Evolutionary conservation across 352 stramenopile genomes (phyloP).

Genomic region (Globisporangium orthogonon): DNA sequence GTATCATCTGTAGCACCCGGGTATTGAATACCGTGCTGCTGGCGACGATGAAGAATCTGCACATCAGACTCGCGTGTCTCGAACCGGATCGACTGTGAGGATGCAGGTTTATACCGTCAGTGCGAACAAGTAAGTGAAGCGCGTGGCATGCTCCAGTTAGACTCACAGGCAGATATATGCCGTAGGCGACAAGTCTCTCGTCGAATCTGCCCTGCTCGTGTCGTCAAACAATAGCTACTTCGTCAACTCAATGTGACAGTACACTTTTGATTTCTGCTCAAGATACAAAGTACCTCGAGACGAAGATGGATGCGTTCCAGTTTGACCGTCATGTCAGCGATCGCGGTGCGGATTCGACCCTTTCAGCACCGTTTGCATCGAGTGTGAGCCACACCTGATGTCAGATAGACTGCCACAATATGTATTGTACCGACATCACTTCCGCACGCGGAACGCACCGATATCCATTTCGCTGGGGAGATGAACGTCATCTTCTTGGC

Average conservation of each 20-base stretch:
- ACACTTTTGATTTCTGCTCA: no score
- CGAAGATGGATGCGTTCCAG: constrained; percentile 62
- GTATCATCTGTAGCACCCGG: constrained; percentile 17
- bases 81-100: constrained; percentile 41
- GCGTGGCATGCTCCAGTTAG: no score
- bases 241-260: background rate
- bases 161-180: constrained; percentile 32
- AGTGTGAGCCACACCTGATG: background rate
- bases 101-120: background rate
- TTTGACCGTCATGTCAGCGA: constrained; percentile 51
- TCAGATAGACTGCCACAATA: background rate
- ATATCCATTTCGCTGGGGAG: constrained; percentile 60
- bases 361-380: constrained; percentile 4
- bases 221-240: background rate
- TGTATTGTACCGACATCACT: background rate
- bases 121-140: background rate
- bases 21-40: constrained; percentile 46
- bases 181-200: constrained; percentile 40
- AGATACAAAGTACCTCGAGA: constrained; percentile 36
- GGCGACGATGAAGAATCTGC: constrained; percentile 52
- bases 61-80: constrained; percentile 42
- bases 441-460: constrained; percentile 16
- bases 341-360: constrained; percentile 38
- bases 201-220: constrained; percentile 33
- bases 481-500: constrained; percentile 20